phyloP scores from a whole-genome alignment of 2,329 filamentous ascomycete genomes.

The Apiospora hydei region DNA sequence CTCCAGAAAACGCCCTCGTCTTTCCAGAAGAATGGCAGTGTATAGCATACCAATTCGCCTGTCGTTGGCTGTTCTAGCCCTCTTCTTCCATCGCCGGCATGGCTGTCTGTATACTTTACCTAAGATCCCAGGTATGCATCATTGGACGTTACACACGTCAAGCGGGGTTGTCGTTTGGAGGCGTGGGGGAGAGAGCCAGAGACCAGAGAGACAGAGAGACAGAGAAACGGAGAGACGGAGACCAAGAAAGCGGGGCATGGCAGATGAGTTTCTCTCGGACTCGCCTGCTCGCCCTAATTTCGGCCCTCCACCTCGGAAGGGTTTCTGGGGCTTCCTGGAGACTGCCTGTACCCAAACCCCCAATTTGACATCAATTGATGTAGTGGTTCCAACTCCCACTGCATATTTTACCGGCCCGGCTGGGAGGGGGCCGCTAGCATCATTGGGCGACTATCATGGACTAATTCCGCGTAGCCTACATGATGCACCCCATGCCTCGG shows the following conservation, averaged over 20 bases:
- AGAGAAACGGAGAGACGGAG: no score
- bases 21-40: not conserved
- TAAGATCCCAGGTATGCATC: not conserved
- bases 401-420: not conserved
- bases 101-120: not conserved
- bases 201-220: not conserved
- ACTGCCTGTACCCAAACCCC: not conserved
- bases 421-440: not conserved
- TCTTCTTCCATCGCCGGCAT: no score
- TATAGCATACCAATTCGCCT: not conserved
- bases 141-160: not conserved
- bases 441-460: not conserved
- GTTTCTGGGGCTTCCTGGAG: not conserved
- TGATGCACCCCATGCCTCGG: not conserved
- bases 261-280: not conserved
- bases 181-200: not conserved
- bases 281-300: not conserved
- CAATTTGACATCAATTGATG: not conserved
- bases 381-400: no score
- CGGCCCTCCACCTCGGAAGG: conserved; percentile 16
- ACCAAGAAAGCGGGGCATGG: not conserved
- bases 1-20: not conserved
- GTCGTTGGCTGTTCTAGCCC: not conserved
- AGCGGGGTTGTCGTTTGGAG: conserved; percentile 10
- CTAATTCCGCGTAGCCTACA: not conserved